phyloP scores from a whole-genome alignment of 2,329 filamentous ascomycete genomes.

The Apiospora sp. region DNA sequence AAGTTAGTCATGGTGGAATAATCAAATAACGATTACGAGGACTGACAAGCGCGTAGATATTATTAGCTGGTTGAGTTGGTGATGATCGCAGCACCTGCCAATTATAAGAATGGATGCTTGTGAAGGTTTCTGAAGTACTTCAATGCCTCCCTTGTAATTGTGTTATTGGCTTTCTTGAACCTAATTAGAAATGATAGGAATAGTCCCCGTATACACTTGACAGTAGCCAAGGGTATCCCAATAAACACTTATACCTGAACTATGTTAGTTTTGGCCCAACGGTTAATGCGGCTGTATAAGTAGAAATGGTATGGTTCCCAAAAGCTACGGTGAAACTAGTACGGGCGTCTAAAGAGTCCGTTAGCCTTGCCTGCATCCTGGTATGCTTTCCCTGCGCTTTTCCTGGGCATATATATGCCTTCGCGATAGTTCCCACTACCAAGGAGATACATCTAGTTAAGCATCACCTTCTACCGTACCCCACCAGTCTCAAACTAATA shows the following conservation, averaged over 20 bases:
- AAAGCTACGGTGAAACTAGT: background rate
- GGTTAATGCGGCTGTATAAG: background rate
- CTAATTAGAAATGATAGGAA: too few relatives aligned
- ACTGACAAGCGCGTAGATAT: too few relatives aligned
- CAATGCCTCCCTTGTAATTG: background rate
- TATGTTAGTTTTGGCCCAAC: background rate
- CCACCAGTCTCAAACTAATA: background rate
- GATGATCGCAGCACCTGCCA: background rate
- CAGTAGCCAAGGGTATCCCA: background rate
- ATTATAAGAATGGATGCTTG: too few relatives aligned
- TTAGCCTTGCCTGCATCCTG: too few relatives aligned
- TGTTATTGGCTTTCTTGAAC: too few relatives aligned
- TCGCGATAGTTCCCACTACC: background rate
- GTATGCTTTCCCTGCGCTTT: too few relatives aligned
- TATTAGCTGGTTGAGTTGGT: background rate
- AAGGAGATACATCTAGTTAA: background rate
- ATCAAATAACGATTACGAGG: background rate
- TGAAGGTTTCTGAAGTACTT: background rate
- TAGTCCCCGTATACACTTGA: background rate
- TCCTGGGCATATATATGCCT: background rate
- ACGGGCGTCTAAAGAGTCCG: background rate
- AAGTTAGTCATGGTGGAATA: too few relatives aligned
- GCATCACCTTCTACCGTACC: background rate
- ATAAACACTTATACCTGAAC: background rate
- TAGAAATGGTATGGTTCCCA: background rate